phyloP scores from a whole-genome alignment of 768 basidiomycete species.

The Pluteus cervinus region DNA sequence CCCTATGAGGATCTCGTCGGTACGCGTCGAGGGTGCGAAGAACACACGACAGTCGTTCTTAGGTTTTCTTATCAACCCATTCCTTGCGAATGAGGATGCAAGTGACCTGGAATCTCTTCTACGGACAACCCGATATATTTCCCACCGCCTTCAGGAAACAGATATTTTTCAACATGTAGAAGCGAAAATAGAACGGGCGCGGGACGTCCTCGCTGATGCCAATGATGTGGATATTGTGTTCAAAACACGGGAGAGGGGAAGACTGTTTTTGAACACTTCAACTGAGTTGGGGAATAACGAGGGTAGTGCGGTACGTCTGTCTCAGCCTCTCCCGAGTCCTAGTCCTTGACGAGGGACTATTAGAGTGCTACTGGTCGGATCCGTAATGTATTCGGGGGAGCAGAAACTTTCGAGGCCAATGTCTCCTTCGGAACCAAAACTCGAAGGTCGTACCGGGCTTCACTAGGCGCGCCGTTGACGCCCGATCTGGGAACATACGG shows the following conservation, averaged over 20 bases:
- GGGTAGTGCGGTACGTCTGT: conserved; percentile 74
- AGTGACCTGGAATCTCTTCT: conserved; percentile 61
- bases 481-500: conserved; percentile 60
- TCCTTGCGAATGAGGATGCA: conserved; percentile 26
- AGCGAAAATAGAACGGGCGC: conserved; percentile 54
- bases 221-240: conserved; percentile 80
- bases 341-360: neutral
- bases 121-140: conserved; percentile 60
- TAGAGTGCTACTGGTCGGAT: conserved; percentile 75
- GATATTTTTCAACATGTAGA: conserved; percentile 73
- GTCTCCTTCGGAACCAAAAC: conserved; percentile 85
- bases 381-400: conserved; percentile 87
- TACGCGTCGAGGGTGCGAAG: conserved; percentile 75
- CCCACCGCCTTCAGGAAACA: conserved; percentile 59
- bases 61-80: conserved; percentile 66
- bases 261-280: conserved; percentile 72
- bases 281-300: conserved; percentile 94
- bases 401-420: conserved; percentile 81
- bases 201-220: conserved; percentile 42
- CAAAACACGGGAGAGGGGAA: conserved; percentile 66
- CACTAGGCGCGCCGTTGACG: conserved; percentile 57
- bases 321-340: conserved; percentile 1
- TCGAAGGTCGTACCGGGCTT: conserved; percentile 71
- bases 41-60: conserved; percentile 79
- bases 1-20: conserved; percentile 62